phyloP scores from a whole-genome alignment of 2,329 filamentous ascomycete genomes.

The Dactylellina leptospora region DNA sequence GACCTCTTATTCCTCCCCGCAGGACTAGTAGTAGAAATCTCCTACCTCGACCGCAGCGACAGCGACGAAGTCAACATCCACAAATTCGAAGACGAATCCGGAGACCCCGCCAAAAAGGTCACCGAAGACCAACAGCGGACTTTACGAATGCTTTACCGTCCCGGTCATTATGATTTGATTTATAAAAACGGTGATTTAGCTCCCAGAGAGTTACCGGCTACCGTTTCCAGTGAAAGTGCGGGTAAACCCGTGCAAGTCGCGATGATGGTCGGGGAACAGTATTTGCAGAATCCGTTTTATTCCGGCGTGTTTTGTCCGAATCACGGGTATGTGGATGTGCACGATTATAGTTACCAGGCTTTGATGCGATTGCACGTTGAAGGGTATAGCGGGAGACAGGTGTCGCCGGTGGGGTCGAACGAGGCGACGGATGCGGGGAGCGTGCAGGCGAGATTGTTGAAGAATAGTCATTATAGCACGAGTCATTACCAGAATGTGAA shows the following conservation, averaged over 20 bases:
- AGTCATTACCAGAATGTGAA: constrained; percentile 74
- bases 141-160: constrained; percentile 70
- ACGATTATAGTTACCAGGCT: no score
- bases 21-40: constrained; percentile 82
- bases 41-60: constrained; percentile 86
- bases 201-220: constrained; percentile 55
- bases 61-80: constrained; percentile 79
- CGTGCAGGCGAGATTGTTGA: constrained; percentile 62
- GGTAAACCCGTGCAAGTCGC: constrained; percentile 63
- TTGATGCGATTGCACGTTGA: no score
- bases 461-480: constrained; percentile 73
- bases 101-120: constrained; percentile 60
- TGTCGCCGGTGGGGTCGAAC: not conserved
- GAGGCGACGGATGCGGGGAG: constrained; percentile 17
- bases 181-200: constrained; percentile 72
- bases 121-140: constrained; percentile 33
- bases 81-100: constrained; percentile 66
- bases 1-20: constrained; percentile 81
- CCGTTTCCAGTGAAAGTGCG: constrained; percentile 50
- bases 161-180: constrained; percentile 91
- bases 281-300: constrained; percentile 25
- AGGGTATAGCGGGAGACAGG: not conserved
- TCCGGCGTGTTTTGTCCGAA: no score
- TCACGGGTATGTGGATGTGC: no score
- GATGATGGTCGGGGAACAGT: constrained; percentile 54